Evolutionary conservation across 768 basidiomycete genomes (phyloP).

Genomic region (Suillus occidentalis): DNA sequence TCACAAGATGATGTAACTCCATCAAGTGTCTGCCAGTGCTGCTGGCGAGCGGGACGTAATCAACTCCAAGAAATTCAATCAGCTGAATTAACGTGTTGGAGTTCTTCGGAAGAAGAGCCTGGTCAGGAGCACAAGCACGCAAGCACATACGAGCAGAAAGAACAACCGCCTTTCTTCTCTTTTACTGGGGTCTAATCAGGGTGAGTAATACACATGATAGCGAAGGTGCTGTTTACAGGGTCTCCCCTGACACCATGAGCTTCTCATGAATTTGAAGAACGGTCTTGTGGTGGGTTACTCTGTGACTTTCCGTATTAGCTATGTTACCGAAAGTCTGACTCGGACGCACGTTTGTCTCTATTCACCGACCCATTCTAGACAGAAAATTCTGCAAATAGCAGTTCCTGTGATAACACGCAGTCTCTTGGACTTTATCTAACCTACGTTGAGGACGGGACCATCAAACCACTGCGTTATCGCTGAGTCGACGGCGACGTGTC

Average conservation of each 20-base stretch:
- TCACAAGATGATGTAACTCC: not conserved
- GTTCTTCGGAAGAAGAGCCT: not conserved
- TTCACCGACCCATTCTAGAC: not conserved
- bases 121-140: not conserved
- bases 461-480: not conserved
- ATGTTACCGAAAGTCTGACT: not conserved
- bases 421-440: not conserved
- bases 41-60: not conserved
- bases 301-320: not conserved
- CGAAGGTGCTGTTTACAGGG: not conserved
- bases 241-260: too few species aligned
- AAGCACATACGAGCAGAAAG: not conserved
- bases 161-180: not conserved
- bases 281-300: not conserved
- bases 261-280: not conserved
- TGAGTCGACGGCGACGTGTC: not conserved
- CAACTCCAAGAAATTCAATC: not conserved
- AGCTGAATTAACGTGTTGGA: not conserved
- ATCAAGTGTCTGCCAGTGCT: not conserved
- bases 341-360: not conserved
- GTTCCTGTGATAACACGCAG: not conserved
- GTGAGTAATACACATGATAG: not conserved
- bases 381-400: not conserved
- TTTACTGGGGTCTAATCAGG: not conserved
- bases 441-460: not conserved